Base-by-base conservation (phyloP, 78 protist species). In the Dictyostelium capitatum region DNA sequence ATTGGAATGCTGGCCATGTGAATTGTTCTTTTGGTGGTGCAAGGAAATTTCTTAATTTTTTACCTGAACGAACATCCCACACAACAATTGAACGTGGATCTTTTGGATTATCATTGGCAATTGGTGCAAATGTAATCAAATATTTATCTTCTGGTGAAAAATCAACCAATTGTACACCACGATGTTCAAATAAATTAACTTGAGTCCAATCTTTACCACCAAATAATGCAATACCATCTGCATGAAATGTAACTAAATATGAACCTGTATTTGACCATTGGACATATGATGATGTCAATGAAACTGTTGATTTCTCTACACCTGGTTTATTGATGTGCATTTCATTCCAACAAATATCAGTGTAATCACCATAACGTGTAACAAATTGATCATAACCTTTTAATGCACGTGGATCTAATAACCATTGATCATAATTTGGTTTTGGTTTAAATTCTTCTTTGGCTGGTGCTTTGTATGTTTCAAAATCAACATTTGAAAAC, bases 221-320 rank as follows among this genome's bases (percentile, higher is more conserved):
- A 96, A 96, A 98, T 37, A 98, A 57, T 15, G 91, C 94, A n/a
- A 98, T 62, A 11, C 99, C 98, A 7, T 79, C 95, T 50, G 51
- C 72, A 92, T 97, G 99, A 95, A 97, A 67, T 28, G 99, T 97
- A 19, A 96, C 98, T 64, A 97, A 84, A 89, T 97, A 98, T 19
- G 93, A 74, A 25, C 99, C 99, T 50, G 47, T 77, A 20, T 98
- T 98, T 19, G 98, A 96, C 98, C 98, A 98, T 47, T n/a, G 32
- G 41, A 92, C 97, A 19, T 83, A 80, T 15, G 82, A 30, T 25
- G 95, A 90, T 1, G 98, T 92, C 97, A 98, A 95, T 57, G 83
- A 74, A 46, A 28, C 37, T 4, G 73, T 30, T 41, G 67, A 43
- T 47, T 50, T 74, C 70, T 82, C 89, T 9, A 78, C 67, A 17